Evolutionary conservation across 352 stramenopile genomes (phyloP).

Genomic region (Phytophthora uliginosa): DNA sequence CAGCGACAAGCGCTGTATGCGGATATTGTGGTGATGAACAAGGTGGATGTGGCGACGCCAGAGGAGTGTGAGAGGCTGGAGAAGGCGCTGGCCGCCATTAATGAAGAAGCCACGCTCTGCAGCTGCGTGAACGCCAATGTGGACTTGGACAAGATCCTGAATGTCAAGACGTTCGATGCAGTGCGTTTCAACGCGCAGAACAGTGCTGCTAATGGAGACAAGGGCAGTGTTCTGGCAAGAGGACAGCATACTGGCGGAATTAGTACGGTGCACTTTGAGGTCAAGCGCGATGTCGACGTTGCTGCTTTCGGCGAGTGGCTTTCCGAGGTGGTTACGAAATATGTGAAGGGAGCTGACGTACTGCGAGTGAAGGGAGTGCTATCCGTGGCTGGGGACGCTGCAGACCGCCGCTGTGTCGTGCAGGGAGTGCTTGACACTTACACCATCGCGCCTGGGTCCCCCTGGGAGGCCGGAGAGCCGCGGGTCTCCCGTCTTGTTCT

Average conservation of each 20-base stretch:
- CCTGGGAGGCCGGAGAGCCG: conserved; percentile 45
- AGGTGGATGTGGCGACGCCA: conserved; percentile 64
- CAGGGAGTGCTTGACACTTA: conserved; percentile 84
- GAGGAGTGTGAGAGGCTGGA: conserved; percentile 46
- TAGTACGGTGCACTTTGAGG: conserved; percentile 66
- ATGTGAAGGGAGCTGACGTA: conserved; percentile 65
- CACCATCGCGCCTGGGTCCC: conserved; percentile 65
- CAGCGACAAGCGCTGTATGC: conserved; percentile 76
- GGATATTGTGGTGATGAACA: conserved; percentile 81
- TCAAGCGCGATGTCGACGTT: conserved; percentile 58
- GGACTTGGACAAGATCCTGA: conserved; percentile 60
- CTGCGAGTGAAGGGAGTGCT: conserved; percentile 78
- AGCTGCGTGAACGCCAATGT: conserved; percentile 65
- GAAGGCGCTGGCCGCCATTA: conserved; percentile 45
- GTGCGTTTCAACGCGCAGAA: conserved; percentile 58
- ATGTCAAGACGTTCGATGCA: conserved; percentile 81
- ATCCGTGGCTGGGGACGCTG: conserved; percentile 49
- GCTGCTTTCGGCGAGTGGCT: conserved; percentile 71
- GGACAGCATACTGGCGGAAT: conserved; percentile 65
- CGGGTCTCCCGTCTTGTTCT: conserved; percentile 67
- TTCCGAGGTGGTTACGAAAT: conserved; percentile 56
- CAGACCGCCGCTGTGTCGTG: conserved; percentile 59
- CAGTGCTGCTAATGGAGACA: conserved; percentile 17
- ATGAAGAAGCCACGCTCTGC: conserved; percentile 58
- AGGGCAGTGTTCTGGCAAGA: conserved; percentile 23